These are phyloP conservation scores for Suillus hirtellus DNA, from an alignment of 768 basidiomycete genomes.

Conservation along the genomic window DNA sequence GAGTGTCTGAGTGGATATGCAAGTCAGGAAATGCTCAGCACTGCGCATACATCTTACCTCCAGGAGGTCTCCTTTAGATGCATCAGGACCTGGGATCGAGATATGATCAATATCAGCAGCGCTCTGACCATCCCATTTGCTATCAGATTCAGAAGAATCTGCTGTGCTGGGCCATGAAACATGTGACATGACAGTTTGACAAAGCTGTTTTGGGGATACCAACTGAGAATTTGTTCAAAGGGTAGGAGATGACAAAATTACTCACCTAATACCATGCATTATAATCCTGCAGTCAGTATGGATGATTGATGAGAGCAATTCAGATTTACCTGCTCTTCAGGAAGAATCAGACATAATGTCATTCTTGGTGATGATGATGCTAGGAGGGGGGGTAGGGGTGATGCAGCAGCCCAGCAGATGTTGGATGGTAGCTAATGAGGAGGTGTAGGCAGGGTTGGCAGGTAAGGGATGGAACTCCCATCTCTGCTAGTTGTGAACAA, in stretches of 20 bases:
- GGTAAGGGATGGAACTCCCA: slow-evolving; percentile 49
- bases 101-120: not conserved
- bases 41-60: not conserved
- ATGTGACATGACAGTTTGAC: not conserved
- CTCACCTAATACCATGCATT: not conserved
- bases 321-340: too few relatives aligned
- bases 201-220: not conserved
- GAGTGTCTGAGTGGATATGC: too few relatives aligned
- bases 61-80: not conserved
- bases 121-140: not conserved
- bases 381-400: too few relatives aligned
- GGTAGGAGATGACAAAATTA: not conserved
- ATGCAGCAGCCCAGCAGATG: slow-evolving; percentile 2
- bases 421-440: slow-evolving; percentile 7
- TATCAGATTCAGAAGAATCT: slow-evolving; percentile 1
- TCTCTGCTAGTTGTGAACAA: slow-evolving; percentile 58
- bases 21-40: too few relatives aligned
- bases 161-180: not conserved
- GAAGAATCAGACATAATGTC: too few relatives aligned
- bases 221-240: not conserved
- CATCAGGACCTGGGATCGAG: not conserved
- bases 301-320: too few relatives aligned
- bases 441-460: slow-evolving; percentile 37
- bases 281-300: too few relatives aligned
- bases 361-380: too few relatives aligned